These are phyloP conservation scores for Debaryomyces coudertii DNA, from an alignment of 1,139 yeast genomes.

Conservation along the genomic window DNA sequence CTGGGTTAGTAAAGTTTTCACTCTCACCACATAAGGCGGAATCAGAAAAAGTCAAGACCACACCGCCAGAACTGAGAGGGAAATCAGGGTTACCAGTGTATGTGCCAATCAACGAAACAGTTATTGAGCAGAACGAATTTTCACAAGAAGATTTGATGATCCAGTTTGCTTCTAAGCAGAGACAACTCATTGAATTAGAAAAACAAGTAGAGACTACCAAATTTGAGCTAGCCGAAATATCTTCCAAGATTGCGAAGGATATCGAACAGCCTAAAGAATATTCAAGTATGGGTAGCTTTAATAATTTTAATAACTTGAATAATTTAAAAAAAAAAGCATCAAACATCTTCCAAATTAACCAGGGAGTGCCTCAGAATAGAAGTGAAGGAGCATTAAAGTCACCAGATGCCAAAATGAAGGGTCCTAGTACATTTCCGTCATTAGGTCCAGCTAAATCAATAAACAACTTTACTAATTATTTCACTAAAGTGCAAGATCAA, in stretches of 20 bases:
- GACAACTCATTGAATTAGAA: constrained; percentile 28
- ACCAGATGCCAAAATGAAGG: constrained; percentile 11
- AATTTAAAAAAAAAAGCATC: constrained; percentile 27
- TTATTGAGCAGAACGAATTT: constrained; percentile 12
- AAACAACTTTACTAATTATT: constrained; percentile 13
- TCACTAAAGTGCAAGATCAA: constrained; percentile 16
- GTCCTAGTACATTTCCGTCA: constrained; percentile 10
- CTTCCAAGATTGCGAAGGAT: constrained; percentile 22
- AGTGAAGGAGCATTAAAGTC: constrained; percentile 8
- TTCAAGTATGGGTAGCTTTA: background rate
- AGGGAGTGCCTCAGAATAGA: constrained; percentile 1
- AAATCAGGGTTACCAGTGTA: constrained; percentile 20
- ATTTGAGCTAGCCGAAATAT: constrained; percentile 34
- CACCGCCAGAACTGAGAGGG: constrained; percentile 10
- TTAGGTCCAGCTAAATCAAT: constrained; percentile 1
- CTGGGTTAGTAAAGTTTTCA: constrained; percentile 25
- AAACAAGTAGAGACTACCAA: constrained; percentile 25
- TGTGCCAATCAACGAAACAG: constrained; percentile 16
- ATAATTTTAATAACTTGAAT: constrained; percentile 7
- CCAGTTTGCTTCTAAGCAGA: constrained; percentile 26
- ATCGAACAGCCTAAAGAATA: constrained; percentile 10
- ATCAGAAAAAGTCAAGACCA: background rate
- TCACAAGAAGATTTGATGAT: constrained; percentile 17
- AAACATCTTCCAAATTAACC: constrained; percentile 20
- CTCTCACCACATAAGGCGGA: constrained; percentile 16